A percentile compares a stretch with the other conserved stretches of the same genome.
Evolutionary conservation across 306 rosid species (phyloP).

Genomic region (Rosa chinensis): DNA sequence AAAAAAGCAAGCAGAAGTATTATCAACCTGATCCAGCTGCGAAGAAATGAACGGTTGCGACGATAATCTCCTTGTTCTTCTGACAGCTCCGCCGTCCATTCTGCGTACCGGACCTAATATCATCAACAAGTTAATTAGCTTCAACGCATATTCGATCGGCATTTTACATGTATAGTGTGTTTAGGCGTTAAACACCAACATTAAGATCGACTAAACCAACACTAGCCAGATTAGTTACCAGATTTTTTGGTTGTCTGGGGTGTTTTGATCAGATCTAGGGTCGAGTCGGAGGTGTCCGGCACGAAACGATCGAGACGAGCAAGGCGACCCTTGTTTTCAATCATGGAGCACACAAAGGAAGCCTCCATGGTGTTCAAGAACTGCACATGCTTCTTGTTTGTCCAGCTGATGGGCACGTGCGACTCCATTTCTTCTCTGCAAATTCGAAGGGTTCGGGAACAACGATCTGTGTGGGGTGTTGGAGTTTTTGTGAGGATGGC

Average conservation of each 20-base stretch:
- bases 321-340: conserved; percentile 23
- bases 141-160: conserved; percentile 26
- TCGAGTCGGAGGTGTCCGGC: conserved; percentile 70
- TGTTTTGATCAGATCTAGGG: conserved; percentile 48
- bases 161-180: not conserved
- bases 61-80: conserved; percentile 39
- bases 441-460: not conserved
- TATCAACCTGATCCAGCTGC: conserved; percentile 54
- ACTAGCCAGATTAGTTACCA: not conserved
- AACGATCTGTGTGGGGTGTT: not conserved
- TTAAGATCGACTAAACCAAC: not conserved
- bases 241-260: conserved; percentile 23
- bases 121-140: not conserved
- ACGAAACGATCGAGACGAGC: conserved; percentile 57
- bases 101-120: conserved; percentile 22
- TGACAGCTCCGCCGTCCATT: conserved; percentile 31
- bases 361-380: conserved; percentile 75
- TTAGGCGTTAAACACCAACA: not conserved
- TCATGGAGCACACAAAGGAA: conserved; percentile 76
- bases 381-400: conserved; percentile 70
- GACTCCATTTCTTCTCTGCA: conserved; percentile 11
- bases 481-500: not conserved
- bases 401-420: conserved; percentile 45
- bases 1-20: not conserved
- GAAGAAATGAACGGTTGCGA: conserved; percentile 42